Evolutionary conservation across 2,329 filamentous ascomycete species (phyloP), one percentile per base, ranked within the genome.

Genomic region (Talaromyces islandicus): DNA sequence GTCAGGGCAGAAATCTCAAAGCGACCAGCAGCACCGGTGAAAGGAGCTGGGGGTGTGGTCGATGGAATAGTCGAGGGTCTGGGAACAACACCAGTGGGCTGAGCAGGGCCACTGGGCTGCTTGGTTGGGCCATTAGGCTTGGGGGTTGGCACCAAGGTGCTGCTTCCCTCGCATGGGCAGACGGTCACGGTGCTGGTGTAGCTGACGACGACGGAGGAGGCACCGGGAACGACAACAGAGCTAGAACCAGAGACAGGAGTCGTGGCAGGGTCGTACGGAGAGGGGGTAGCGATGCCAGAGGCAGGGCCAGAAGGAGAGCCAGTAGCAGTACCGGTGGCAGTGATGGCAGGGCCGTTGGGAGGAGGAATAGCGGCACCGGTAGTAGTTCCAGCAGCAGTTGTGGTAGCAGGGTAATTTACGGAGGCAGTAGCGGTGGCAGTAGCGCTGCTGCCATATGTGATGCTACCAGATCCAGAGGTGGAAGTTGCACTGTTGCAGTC

Each of bases 1-100:
- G 66, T 66, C 12, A 67, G 27, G 35, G 64, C 64, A 53, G 68
- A 69, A 25, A 69, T 50, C 38, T 61, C 55, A 43, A 67, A 64
- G 43, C 64, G 60, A 30, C 67, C 66, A 35, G 67, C 67, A 25
- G 68, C 68, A 11, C 65, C 68, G 61, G 67, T 69, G 64, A 63
- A 69, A 2, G 64, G 52, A 32, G 55, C 41, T 14, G 52, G 54
- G 14, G 54, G 41, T 5, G 24, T 52, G 29, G 46, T 54, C 2
- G 59, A 41, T 25, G 63, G 35, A 10, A 60, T 57, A 25, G 30
- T 60, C 35, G 65, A 50, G 38, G 55, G 21, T 27, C 24, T 54
- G 27, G 46, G 63, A 30, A 55, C 30, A 19, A 52, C 56, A 17
- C 51, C 62, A 30, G 41, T 62, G 29, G 52, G 64, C 50, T 50